Percentiles rank a stretch among this genome's conserved stretches.
phyloP scores from a whole-genome alignment of 495 filamentous ascomycete genomes.

The Penicillium dipodomyicola region DNA sequence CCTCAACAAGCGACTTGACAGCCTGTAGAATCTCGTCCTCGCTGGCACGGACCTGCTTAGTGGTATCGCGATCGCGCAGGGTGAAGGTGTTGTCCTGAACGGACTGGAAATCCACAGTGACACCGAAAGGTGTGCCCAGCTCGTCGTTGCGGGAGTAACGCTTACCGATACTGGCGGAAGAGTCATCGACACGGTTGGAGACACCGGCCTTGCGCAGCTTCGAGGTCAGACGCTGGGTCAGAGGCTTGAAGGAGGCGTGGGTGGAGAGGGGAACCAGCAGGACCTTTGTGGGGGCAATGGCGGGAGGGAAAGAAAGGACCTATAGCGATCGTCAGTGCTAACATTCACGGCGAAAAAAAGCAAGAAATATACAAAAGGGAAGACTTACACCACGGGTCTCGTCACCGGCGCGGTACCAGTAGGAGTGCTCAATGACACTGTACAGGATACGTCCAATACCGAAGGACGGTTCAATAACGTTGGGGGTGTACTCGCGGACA shows the following conservation, averaged over 20 bases:
- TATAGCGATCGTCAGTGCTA: slow-evolving; percentile 24
- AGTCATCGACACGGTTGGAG: slow-evolving; percentile 63
- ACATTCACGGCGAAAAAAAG: neutral
- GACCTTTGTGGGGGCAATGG: slow-evolving; percentile 67
- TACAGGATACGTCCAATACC: slow-evolving; percentile 80
- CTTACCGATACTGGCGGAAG: slow-evolving; percentile 67
- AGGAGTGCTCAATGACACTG: slow-evolving; percentile 73
- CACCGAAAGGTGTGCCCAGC: slow-evolving; percentile 62
- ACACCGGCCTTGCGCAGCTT: slow-evolving; percentile 58
- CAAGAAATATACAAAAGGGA: neutral
- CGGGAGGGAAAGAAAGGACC: slow-evolving; percentile 66
- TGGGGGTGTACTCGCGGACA: slow-evolving; percentile 73
- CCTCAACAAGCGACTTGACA: slow-evolving; percentile 58
- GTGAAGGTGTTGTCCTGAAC: slow-evolving; percentile 66
- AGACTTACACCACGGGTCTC: slow-evolving; percentile 61
- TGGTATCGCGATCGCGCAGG: slow-evolving; percentile 65
- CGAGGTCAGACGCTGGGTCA: slow-evolving; percentile 49
- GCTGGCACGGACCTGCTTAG: slow-evolving; percentile 62
- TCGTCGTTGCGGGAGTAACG: slow-evolving; percentile 67
- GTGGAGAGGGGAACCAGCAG: slow-evolving; percentile 64
- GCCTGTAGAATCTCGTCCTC: slow-evolving; percentile 66
- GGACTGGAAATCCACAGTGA: slow-evolving; percentile 70
- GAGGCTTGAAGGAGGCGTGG: slow-evolving; percentile 56
- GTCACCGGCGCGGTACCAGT: slow-evolving; percentile 67
- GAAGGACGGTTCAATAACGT: slow-evolving; percentile 84